A percentile compares a stretch with the other conserved stretches of the same genome.
Evolutionary conservation across 2,329 filamentous ascomycete species (phyloP).

Genomic region (Ascochyta rabiei): DNA sequence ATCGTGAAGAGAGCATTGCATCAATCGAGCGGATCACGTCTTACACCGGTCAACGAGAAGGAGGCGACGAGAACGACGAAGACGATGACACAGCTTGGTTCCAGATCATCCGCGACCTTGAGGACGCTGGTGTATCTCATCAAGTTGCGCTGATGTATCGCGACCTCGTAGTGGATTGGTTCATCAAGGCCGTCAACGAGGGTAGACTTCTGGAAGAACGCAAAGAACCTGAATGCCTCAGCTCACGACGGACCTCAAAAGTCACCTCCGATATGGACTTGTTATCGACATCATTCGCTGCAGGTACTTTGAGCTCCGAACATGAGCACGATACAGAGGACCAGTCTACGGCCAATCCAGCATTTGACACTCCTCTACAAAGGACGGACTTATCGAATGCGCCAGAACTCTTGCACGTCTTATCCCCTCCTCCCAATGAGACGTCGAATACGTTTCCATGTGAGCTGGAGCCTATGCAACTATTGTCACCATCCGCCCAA

Average conservation of each 20-base stretch:
- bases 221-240: constrained; percentile 9
- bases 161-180: constrained; percentile 40
- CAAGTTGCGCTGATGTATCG: constrained; percentile 32
- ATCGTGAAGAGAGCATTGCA: constrained; percentile 37
- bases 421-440: no score
- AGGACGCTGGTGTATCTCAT: constrained; percentile 37
- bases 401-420: constrained; percentile 2
- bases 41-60: constrained; percentile 11
- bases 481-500: neutral
- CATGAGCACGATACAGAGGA: neutral
- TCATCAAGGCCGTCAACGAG: constrained; percentile 39
- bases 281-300: neutral
- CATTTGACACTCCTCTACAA: neutral
- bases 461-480: neutral
- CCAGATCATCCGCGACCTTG: constrained; percentile 40
- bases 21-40: constrained; percentile 33
- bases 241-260: constrained; percentile 10
- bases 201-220: constrained; percentile 35
- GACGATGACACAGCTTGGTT: constrained; percentile 36
- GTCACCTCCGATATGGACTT: neutral
- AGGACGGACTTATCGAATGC: constrained; percentile 8
- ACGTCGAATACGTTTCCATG: neutral
- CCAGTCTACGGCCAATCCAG: neutral
- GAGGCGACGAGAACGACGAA: constrained; percentile 28
- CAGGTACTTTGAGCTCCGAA: neutral